These are phyloP conservation scores for Thalassiosira mediterranea DNA, from an alignment of 352 stramenopile species.

Conservation along the genomic window DNA sequence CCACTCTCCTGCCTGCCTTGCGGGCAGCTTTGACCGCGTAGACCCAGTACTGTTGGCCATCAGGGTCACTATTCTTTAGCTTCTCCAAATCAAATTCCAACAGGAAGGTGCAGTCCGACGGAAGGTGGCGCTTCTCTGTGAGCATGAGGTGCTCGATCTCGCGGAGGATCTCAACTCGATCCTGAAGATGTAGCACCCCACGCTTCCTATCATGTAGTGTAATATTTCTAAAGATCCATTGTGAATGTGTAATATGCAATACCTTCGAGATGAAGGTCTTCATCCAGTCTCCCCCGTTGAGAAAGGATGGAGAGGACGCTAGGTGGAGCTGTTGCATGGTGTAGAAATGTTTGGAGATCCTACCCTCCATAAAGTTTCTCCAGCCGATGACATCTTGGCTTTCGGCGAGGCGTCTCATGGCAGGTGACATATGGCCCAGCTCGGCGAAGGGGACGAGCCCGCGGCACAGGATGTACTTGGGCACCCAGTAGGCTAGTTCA, in stretches of 20 bases:
- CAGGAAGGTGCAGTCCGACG: too few species aligned
- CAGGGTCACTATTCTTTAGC: too few species aligned
- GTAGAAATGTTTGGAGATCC: neutral
- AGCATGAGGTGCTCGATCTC: conserved; percentile 3
- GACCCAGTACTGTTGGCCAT: neutral
- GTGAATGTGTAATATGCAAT: conserved; percentile 21
- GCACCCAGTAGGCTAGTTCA: conserved; percentile 15
- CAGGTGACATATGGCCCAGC: neutral
- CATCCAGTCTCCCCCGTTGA: conserved; percentile 2
- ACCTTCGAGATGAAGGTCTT: conserved; percentile 4
- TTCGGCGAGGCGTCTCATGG: neutral
- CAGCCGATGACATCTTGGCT: conserved; percentile 20
- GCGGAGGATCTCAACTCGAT: neutral
- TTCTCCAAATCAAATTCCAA: too few species aligned
- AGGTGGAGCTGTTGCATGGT: neutral
- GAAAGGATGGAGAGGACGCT: too few species aligned
- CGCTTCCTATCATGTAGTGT: conserved; percentile 2
- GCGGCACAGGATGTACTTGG: conserved; percentile 12
- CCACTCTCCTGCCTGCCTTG: too few species aligned
- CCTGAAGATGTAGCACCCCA: neutral
- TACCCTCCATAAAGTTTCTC: conserved; percentile 12
- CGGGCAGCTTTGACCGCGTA: neutral
- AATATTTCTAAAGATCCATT: conserved; percentile 24
- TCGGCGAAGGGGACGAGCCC: neutral
- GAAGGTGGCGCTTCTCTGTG: too few species aligned